Percentiles rank a stretch among this genome's conserved stretches.
phyloP scores from a whole-genome alignment of 1,139 yeast species.

The Geotrichum bryndzae region DNA sequence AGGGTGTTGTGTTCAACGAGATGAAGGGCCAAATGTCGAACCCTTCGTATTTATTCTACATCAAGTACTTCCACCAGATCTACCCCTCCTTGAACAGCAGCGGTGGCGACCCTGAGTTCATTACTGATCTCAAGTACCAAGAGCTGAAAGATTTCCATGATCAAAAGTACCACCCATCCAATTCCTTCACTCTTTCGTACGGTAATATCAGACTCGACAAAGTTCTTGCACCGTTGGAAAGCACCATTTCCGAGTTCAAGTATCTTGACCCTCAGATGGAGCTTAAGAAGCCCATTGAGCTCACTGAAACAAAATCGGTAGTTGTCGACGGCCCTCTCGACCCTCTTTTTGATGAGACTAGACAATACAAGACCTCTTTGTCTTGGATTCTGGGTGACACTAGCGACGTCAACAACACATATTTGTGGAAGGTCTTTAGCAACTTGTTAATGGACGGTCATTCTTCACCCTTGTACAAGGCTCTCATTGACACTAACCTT shows the following conservation, averaged over 20 bases:
- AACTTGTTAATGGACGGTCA: conserved; percentile 84
- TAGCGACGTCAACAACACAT: conserved; percentile 59
- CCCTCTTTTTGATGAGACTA: conserved; percentile 64
- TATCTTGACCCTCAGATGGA: conserved; percentile 21
- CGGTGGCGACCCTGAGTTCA: conserved; percentile 88
- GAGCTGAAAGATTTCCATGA: conserved; percentile 73
- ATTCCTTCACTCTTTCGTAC: conserved; percentile 79
- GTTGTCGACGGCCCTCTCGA: conserved; percentile 70
- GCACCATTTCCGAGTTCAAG: conserved; percentile 48
- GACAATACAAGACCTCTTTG: conserved; percentile 71
- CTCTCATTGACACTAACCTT: conserved; percentile 71
- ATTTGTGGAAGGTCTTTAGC: conserved; percentile 67
- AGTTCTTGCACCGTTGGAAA: conserved; percentile 55
- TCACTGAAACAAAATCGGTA: conserved; percentile 37
- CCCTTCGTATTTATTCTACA: conserved; percentile 78
- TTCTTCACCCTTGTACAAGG: conserved; percentile 81
- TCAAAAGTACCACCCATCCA: conserved; percentile 79
- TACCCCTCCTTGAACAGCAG: conserved; percentile 82
- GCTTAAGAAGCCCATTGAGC: conserved; percentile 44
- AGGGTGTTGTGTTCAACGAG: conserved; percentile 96
- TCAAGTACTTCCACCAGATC: conserved; percentile 74
- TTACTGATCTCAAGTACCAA: conserved; percentile 66
- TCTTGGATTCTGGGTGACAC: conserved; percentile 87
- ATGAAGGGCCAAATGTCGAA: conserved; percentile 98
- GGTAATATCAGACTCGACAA: conserved; percentile 65